phyloP scores from a whole-genome alignment of 495 filamentous ascomycete species.

The Aspergillus incahuasiensis region DNA sequence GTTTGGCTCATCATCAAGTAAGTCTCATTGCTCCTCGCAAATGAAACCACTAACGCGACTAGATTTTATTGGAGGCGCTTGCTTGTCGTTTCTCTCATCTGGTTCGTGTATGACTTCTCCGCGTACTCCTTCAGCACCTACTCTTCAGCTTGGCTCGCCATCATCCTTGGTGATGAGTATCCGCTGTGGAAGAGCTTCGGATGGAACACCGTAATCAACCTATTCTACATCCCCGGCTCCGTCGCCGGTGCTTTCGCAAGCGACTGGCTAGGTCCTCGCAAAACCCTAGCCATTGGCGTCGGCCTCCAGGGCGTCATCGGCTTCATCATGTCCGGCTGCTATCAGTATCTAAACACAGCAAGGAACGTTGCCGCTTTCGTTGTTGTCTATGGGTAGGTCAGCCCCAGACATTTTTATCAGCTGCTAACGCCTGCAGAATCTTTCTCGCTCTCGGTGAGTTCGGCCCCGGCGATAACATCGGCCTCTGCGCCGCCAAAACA shows the following conservation, averaged over 20 bases:
- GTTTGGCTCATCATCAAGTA: slow-evolving; percentile 48
- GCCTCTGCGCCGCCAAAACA: slow-evolving; percentile 80
- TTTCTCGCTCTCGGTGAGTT: slow-evolving; percentile 81
- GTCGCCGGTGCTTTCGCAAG: slow-evolving; percentile 67
- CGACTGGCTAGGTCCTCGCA: slow-evolving; percentile 71
- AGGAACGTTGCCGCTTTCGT: slow-evolving; percentile 70
- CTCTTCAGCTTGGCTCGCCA: slow-evolving; percentile 61
- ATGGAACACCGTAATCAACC: slow-evolving; percentile 79
- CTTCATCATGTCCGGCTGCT: slow-evolving; percentile 80
- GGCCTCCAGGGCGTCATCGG: slow-evolving; percentile 69
- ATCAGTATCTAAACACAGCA: slow-evolving; percentile 55
- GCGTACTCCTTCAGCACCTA: slow-evolving; percentile 79
- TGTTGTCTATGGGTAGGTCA: slow-evolving; percentile 58
- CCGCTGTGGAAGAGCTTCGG: slow-evolving; percentile 73
- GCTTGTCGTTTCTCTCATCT: slow-evolving; percentile 69
- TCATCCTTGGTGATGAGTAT: slow-evolving; percentile 53
- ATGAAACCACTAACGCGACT: not conserved
- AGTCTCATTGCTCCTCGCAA: slow-evolving; percentile 3
- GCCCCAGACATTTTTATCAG: not conserved
- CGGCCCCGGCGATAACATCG: slow-evolving; percentile 89
- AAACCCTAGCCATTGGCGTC: slow-evolving; percentile 64
- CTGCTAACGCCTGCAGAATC: slow-evolving; percentile 44
- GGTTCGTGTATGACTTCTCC: slow-evolving; percentile 91
- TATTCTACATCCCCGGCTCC: slow-evolving; percentile 83
- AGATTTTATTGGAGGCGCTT: slow-evolving; percentile 51